A percentile compares a stretch with the other conserved stretches of the same genome.
These are phyloP conservation scores for Diutina siamensis DNA, from an alignment of 1,139 yeast genomes.

Conservation along the genomic window DNA sequence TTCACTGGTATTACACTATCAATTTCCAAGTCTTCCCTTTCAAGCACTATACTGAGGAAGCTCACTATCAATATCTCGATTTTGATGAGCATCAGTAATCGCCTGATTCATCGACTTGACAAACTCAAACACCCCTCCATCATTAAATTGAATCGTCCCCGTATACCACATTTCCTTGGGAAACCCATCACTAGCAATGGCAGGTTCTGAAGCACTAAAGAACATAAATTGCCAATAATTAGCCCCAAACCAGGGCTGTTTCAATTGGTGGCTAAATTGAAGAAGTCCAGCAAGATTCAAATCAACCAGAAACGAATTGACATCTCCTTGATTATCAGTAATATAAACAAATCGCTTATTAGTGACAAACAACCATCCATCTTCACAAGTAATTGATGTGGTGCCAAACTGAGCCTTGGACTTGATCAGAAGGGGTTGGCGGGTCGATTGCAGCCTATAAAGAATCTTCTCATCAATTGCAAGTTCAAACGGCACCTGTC, in stretches of 20 bases:
- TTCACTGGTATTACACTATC: too few species aligned
- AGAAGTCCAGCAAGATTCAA: slow-evolving; percentile 13
- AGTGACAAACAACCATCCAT: slow-evolving; percentile 28
- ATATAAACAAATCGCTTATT: slow-evolving; percentile 24
- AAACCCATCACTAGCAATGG: slow-evolving; percentile 31
- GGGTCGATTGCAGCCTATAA: not conserved
- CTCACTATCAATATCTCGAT: slow-evolving; percentile 31
- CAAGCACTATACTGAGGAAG: slow-evolving; percentile 25
- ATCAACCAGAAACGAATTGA: slow-evolving; percentile 24
- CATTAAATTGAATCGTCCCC: slow-evolving; percentile 29
- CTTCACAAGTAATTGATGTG: slow-evolving; percentile 7
- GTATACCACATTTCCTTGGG: slow-evolving; percentile 28
- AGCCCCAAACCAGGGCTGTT: slow-evolving; percentile 46
- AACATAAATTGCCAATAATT: slow-evolving; percentile 38
- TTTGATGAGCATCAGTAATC: slow-evolving; percentile 23
- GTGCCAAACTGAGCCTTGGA: not conserved
- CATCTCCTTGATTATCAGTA: slow-evolving; percentile 28
- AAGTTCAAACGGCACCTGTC: not conserved
- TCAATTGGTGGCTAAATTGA: slow-evolving; percentile 24
- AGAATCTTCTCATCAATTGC: not conserved
- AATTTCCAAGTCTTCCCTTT: too few species aligned
- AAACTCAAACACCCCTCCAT: slow-evolving; percentile 38
- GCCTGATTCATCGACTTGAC: slow-evolving; percentile 17
- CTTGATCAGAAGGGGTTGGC: not conserved
- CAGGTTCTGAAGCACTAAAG: slow-evolving; percentile 18